Base-by-base conservation (phyloP, 2,329 filamentous ascomycete genomes). In the Setomelanomma holmii region DNA sequence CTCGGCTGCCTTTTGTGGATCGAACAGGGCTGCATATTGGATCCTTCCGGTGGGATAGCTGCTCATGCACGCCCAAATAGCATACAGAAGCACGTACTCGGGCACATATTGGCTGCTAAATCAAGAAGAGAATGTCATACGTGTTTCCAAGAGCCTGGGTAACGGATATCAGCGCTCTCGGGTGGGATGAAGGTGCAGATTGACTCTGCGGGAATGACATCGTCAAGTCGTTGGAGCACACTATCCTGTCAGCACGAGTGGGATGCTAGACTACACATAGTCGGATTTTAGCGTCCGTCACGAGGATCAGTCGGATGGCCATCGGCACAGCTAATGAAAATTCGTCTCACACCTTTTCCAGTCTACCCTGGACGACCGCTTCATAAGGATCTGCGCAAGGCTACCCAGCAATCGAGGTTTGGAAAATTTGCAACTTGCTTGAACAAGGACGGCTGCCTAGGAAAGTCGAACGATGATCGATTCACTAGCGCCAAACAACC, bases 91-190 rank as follows among this genome's bases (percentile, higher is more conserved):
- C 49, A 58, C 43, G 55, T 40, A 49, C 35, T 50, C 38, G 51
- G 43, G 43, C 48, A 46, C 42, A 39, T 40, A 42, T 51, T 45
- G 45, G 39, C 50, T 34, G 24, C 48, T 49, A 33, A 33, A n/a
- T 43, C 16, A 41, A 42, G 36, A 19, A 4, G 19, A 40, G 17
- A 38, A n/a, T 2, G n/a, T 23, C 14, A 24, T 10, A 24, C 19
- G 36, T n/a, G 8, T 17, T 55, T 33, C 61, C 61, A 44, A 53
- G 40, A 61, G 51, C 49, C 61, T 56, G 59, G 59, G 48, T 38
- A 27, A 55, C 59, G 63, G 63, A 67, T 49, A 61, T 70, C 40
- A 57, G 63, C 63, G 64, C 58, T 55, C 50, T 46, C 16, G 4
- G 2, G n/a, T 8, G 16, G 33, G 33, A 38, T 38, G 17, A 35